Percentiles rank a stretch among this genome's conserved stretches.
Evolutionary conservation across 352 stramenopile genomes (phyloP).

Genomic region (Phytophthora colocasiae): DNA sequence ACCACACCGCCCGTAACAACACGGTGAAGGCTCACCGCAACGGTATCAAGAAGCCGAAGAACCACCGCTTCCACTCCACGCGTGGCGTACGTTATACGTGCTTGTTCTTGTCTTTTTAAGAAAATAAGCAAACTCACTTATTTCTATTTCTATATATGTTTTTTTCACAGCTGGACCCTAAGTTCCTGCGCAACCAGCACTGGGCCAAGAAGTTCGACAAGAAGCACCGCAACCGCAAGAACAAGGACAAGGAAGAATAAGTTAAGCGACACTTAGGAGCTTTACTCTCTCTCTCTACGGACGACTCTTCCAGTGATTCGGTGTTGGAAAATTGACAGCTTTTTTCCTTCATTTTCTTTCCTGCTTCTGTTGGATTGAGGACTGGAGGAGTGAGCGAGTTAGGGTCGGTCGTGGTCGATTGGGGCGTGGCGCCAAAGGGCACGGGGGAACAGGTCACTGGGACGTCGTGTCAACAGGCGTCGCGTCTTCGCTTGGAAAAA

Average conservation of each 20-base stretch:
- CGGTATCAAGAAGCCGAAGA: slow-evolving; percentile 98
- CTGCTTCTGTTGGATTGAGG: slow-evolving; percentile 16
- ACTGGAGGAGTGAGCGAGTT: slow-evolving; percentile 17
- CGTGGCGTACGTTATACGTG: slow-evolving; percentile 80
- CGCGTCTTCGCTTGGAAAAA: slow-evolving; percentile 40
- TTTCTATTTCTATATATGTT: no score
- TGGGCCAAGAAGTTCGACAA: slow-evolving; percentile 99
- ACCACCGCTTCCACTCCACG: slow-evolving; percentile 95
- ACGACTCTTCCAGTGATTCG: slow-evolving; percentile 27
- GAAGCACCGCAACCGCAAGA: slow-evolving; percentile 79
- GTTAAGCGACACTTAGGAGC: slow-evolving; percentile 30
- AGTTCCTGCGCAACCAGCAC: slow-evolving; percentile 98
- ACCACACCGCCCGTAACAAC: slow-evolving; percentile 98
- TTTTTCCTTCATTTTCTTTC: slow-evolving; percentile 30
- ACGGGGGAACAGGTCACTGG: slow-evolving; percentile 12
- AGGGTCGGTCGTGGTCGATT: slow-evolving; percentile 40
- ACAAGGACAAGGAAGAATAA: slow-evolving; percentile 70
- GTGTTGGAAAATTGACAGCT: slow-evolving; percentile 30
- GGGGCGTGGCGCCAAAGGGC: slow-evolving; percentile 6
- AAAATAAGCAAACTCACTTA: background rate
- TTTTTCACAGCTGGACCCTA: slow-evolving; percentile 92
- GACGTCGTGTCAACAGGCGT: slow-evolving; percentile 21
- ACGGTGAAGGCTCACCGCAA: slow-evolving; percentile 98
- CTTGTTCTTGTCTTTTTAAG: background rate
- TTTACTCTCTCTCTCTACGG: slow-evolving; percentile 17